A percentile compares a stretch with the other conserved stretches of the same genome.
phyloP scores from a whole-genome alignment of 164 flowering plant genomes.

The Echeveria elegans region DNA sequence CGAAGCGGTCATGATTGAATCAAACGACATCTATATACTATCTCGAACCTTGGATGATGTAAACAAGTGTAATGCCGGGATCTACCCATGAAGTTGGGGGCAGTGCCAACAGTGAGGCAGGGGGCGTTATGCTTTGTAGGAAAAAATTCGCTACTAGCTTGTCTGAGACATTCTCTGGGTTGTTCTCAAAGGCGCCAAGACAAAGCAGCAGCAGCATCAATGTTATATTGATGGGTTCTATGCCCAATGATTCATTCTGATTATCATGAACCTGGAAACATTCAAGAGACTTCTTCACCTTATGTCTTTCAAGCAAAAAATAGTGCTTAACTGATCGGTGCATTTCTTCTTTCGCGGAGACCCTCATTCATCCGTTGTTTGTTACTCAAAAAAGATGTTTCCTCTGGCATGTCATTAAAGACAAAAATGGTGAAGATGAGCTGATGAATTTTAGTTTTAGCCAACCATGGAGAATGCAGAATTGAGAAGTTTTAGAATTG shows the following conservation, averaged over 20 bases:
- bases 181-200: slow-evolving; percentile 41
- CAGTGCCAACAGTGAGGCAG: no score
- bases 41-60: no score
- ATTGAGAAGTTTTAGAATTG: no score
- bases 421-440: no score
- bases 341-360: background rate
- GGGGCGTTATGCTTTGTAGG: slow-evolving; percentile 16
- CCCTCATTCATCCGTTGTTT: background rate
- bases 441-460: no score
- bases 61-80: no score
- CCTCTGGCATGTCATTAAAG: no score
- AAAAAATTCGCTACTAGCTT: slow-evolving; percentile 22
- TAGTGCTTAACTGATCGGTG: background rate
- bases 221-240: slow-evolving; percentile 78
- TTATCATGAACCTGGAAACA: background rate
- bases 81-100: no score
- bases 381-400: no score
- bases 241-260: slow-evolving; percentile 56
- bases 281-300: background rate
- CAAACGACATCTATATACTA: no score
- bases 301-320: background rate
- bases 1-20: no score
- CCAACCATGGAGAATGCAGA: no score
- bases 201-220: slow-evolving; percentile 24
- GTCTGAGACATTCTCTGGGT: slow-evolving; percentile 35